These are phyloP conservation scores for Cymbidium sinense DNA, from an alignment of 106 monocot genomes.

Conservation along the genomic window DNA sequence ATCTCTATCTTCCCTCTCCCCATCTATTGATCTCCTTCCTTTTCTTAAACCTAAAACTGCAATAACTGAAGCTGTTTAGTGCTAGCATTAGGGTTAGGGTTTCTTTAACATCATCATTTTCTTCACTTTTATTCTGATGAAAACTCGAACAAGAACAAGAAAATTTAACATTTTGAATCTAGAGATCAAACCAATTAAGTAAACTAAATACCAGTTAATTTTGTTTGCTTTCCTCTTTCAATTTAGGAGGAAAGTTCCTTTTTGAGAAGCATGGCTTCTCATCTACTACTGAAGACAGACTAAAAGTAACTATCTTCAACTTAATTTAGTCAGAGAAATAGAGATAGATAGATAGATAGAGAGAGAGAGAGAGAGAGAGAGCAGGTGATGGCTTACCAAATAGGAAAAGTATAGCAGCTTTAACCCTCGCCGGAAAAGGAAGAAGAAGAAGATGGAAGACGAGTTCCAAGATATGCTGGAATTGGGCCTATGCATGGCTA, in stretches of 20 bases:
- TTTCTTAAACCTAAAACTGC: no score
- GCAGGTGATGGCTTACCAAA: background rate
- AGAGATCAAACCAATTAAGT: background rate
- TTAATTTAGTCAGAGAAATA: background rate
- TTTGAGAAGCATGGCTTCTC: background rate
- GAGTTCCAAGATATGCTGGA: slow-evolving; percentile 7
- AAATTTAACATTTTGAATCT: background rate
- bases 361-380: background rate
- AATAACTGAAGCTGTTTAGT: background rate
- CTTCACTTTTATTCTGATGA: background rate
- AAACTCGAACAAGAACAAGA: background rate
- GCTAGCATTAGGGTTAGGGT: background rate
- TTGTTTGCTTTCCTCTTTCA: background rate
- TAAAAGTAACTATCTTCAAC: background rate
- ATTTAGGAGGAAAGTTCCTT: background rate
- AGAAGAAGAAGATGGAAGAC: slow-evolving; percentile 1
- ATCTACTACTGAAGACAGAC: background rate
- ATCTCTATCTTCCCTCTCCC: slow-evolving; percentile 17
- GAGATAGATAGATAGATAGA: no score
- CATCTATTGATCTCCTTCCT: background rate
- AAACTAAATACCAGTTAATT: background rate
- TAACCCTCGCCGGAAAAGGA: background rate
- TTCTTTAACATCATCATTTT: background rate
- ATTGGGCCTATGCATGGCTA: slow-evolving; percentile 1
- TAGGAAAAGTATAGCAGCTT: background rate